Percentiles rank a stretch among this genome's conserved stretches.
phyloP scores from a whole-genome alignment of 2,329 filamentous ascomycete genomes.

The Sphaerulina musiva region DNA sequence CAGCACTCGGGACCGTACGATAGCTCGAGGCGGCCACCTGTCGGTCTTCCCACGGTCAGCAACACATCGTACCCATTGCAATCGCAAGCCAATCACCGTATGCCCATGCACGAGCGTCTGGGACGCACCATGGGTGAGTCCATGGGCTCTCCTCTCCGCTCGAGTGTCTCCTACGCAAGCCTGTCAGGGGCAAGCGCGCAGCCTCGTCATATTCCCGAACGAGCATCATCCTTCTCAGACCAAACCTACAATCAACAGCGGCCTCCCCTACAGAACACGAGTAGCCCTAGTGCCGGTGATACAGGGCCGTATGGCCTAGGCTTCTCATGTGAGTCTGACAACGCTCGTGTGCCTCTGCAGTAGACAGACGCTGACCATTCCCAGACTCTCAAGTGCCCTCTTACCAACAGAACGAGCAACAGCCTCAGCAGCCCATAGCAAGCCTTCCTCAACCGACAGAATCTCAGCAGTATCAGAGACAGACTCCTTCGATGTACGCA shows the following conservation, averaged over 20 bases:
- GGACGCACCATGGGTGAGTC: slow-evolving; percentile 39
- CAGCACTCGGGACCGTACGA: slow-evolving; percentile 29
- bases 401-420: slow-evolving; percentile 16
- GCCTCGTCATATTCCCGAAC: slow-evolving; percentile 16
- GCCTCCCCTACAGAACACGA: slow-evolving; percentile 19
- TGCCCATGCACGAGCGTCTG: slow-evolving; percentile 41
- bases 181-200: slow-evolving; percentile 19
- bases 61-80: slow-evolving; percentile 16
- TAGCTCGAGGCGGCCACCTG: slow-evolving; percentile 21
- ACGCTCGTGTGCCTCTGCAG: background rate
- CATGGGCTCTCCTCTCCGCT: slow-evolving; percentile 40
- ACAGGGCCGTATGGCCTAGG: slow-evolving; percentile 29
- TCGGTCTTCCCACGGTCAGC: slow-evolving; percentile 15
- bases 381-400: slow-evolving; percentile 20
- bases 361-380: slow-evolving; percentile 1
- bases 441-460: slow-evolving; percentile 11
- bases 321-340: slow-evolving; percentile 29
- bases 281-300: slow-evolving; percentile 14
- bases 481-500: slow-evolving; percentile 22
- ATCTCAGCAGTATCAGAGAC: slow-evolving; percentile 14
- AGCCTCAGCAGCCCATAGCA: slow-evolving; percentile 10
- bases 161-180: slow-evolving; percentile 42
- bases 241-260: slow-evolving; percentile 22
- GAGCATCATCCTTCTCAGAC: slow-evolving; percentile 26
- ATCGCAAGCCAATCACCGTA: slow-evolving; percentile 36